phyloP scores from a whole-genome alignment of 1,139 yeast species.

The Hyphopichia pseudoburtonii region DNA sequence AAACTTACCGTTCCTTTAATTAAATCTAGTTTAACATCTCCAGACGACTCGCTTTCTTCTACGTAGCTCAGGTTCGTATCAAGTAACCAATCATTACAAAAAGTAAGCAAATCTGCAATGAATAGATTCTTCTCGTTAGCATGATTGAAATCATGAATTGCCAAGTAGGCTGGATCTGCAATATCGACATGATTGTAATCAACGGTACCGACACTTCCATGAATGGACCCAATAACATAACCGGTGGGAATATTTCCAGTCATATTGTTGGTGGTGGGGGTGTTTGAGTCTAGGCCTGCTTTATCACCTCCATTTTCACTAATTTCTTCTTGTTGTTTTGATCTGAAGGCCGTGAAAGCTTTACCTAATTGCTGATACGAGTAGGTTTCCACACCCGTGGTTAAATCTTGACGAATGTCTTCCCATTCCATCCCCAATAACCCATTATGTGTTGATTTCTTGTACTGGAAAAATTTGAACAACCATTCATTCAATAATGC shows the following conservation, averaged over 20 bases:
- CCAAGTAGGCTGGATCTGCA: slow-evolving; percentile 21
- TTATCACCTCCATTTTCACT: slow-evolving; percentile 7
- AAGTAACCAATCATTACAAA: slow-evolving; percentile 27
- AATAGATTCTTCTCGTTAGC: slow-evolving; percentile 33
- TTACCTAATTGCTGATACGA: slow-evolving; percentile 37
- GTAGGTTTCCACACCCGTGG: slow-evolving; percentile 37
- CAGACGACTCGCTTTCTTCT: not conserved
- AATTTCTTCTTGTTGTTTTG: slow-evolving; percentile 2
- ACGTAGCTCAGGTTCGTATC: not conserved
- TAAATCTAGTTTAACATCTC: slow-evolving; percentile 22
- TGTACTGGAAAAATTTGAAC: slow-evolving; percentile 38
- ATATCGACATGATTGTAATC: slow-evolving; percentile 2
- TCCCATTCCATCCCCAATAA: slow-evolving; percentile 49
- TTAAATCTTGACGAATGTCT: slow-evolving; percentile 40
- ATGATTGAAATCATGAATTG: slow-evolving; percentile 36
- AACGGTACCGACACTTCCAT: slow-evolving; percentile 1
- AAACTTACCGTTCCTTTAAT: slow-evolving; percentile 21
- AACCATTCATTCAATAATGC: slow-evolving; percentile 34
- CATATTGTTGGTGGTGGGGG: not conserved
- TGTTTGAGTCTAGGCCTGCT: slow-evolving; percentile 3
- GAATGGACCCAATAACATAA: slow-evolving; percentile 1
- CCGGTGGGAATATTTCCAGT: slow-evolving; percentile 1
- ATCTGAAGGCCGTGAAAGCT: slow-evolving; percentile 9
- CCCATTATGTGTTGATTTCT: slow-evolving; percentile 38
- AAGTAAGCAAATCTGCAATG: slow-evolving; percentile 26